Evolutionary conservation across 768 basidiomycete genomes (phyloP), one percentile per base, ranked within the genome.

Genomic region (Mycena venus): DNA sequence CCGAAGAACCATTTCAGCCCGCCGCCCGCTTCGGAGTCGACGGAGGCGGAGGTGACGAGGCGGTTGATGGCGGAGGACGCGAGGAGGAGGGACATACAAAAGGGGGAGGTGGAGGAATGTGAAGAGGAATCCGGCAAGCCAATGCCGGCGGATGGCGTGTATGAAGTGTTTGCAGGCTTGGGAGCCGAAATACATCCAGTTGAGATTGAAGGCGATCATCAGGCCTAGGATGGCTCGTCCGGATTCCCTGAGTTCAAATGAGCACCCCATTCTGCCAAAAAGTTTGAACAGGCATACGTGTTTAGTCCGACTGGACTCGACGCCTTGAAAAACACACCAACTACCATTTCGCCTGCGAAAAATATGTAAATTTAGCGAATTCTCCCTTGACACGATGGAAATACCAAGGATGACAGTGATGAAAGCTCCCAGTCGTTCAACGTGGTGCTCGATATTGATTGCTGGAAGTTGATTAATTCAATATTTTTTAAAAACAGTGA

Each of bases 401-500:
- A 36, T 61, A 65, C 80, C 80, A 29, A 82, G 73, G 6, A 82
- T 79, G 47, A 83, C 77, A 61, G 79, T 79, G 19, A 83, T 80
- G 53, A 83, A 83, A 8, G 83, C 82, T 4, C 78, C 79, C 21
- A 76, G 78, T 19, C 83, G 68, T 49, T 84, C 83, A 31, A 83
- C 78, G 32, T 79, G 79, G 74, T 84, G 83, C 68, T 84, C 83
- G 44, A 83, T 83, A 60, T 84, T 83, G 67, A 82, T 79, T 0
- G 82, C 82, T 82, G 60, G 3, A n/a, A 38, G n/a, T 9, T 29
- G 5, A 6, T n/a, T n/a, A n/a, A n/a, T n/a, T 10, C 27, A 29
- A 47, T 14, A n/a, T 29, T 27, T 8, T n/a, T 19, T 21, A 42
- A 19, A 12, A 4, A 25, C 25, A 19, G 29, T 27, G 29, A 4